These are phyloP conservation scores for Steccherinum ochraceum DNA, from an alignment of 768 basidiomycete genomes.

Conservation along the genomic window DNA sequence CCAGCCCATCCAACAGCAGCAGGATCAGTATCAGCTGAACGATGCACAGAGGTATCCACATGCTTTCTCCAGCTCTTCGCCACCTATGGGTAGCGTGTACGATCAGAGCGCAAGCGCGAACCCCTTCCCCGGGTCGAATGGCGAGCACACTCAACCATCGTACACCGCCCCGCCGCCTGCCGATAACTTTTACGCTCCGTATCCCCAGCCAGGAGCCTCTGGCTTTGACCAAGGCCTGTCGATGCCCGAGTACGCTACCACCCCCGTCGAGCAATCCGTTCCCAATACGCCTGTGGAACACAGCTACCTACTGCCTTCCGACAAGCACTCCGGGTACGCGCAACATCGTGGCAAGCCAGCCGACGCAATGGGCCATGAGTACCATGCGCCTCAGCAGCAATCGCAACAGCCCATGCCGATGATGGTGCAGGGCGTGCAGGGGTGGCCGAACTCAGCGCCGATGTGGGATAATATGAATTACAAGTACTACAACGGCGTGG, in stretches of 20 bases:
- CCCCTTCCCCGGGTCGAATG: slow-evolving; percentile 4
- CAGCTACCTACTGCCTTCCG: slow-evolving; percentile 5
- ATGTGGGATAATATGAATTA: slow-evolving; percentile 3
- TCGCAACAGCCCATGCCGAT: slow-evolving; percentile 7
- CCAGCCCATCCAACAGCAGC: background rate
- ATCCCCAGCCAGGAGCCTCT: background rate
- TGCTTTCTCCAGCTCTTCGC: background rate
- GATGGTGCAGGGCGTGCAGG: slow-evolving; percentile 8
- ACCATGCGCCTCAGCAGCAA: slow-evolving; percentile 10
- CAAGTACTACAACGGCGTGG: slow-evolving; percentile 2
- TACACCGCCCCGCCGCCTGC: background rate
- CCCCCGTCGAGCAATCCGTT: background rate
- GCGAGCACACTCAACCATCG: background rate
- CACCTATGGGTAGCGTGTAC: slow-evolving; percentile 2
- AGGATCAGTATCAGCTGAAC: background rate
- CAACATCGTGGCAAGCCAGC: slow-evolving; percentile 6
- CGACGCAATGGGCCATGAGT: slow-evolving; percentile 7
- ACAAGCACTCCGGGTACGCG: slow-evolving; percentile 4
- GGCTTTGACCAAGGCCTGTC: slow-evolving; percentile 1
- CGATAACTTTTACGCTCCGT: background rate
- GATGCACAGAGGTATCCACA: background rate
- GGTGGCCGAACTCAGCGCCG: slow-evolving; percentile 1
- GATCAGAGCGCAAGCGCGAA: slow-evolving; percentile 4
- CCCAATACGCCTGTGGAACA: slow-evolving; percentile 5
- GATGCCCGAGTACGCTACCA: background rate